Evolutionary conservation across 345 rosid species (phyloP).

Genomic region (Ricinus communis): DNA sequence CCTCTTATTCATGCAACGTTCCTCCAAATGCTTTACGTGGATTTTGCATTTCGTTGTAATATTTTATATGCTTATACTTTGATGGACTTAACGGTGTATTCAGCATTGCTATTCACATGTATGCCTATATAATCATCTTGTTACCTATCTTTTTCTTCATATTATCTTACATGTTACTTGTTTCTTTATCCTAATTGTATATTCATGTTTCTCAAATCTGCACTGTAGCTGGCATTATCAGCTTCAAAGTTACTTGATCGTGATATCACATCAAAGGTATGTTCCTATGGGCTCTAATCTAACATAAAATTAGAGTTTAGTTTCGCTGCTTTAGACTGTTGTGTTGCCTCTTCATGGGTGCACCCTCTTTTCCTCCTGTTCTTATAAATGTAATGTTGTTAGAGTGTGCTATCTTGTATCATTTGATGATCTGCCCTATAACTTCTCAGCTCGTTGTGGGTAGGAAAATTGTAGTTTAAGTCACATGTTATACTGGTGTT

Average conservation of each 20-base stretch:
- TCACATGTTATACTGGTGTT: not conserved
- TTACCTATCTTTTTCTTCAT: not conserved
- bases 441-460: not conserved
- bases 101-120: not conserved
- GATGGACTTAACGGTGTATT: not conserved
- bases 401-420: too few species aligned
- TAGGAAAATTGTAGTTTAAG: not conserved
- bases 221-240: conserved; percentile 65
- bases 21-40: not conserved
- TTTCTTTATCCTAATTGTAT: not conserved
- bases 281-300: not conserved
- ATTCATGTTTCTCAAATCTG: conserved; percentile 8
- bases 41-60: not conserved
- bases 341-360: conserved; percentile 1
- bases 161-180: not conserved
- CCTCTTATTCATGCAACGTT: not conserved
- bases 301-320: not conserved
- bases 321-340: not conserved
- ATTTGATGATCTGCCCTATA: not conserved
- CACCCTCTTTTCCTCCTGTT: not conserved
- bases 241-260: conserved; percentile 69
- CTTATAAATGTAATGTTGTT: not conserved
- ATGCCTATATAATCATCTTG: not conserved
- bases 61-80: not conserved
- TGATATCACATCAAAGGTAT: conserved; percentile 78